Conservation (phyloP, 495 filamentous ascomycete genomes). For the Sporormia fimetaria region DNA sequence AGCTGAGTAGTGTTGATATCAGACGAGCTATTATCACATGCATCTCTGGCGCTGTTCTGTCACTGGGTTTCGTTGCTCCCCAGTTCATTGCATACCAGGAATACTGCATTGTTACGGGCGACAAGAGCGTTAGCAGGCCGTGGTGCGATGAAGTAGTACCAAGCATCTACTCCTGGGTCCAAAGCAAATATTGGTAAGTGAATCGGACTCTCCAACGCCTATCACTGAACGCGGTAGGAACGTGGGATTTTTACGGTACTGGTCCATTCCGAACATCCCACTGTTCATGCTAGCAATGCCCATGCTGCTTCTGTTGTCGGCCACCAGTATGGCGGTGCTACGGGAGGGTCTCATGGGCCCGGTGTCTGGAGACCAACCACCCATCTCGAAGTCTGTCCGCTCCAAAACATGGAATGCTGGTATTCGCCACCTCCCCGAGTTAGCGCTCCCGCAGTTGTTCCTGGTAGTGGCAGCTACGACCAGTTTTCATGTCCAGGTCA, state of each 20-base stretch:
- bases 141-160: constrained; percentile 68
- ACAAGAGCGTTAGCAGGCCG: constrained; percentile 36
- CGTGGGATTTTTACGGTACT: constrained; percentile 79
- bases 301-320: constrained; percentile 56
- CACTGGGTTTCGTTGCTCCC: constrained; percentile 53
- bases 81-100: constrained; percentile 63
- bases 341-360: not conserved
- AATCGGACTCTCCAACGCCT: constrained; percentile 1
- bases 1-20: constrained; percentile 12
- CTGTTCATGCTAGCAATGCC: constrained; percentile 77
- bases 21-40: constrained; percentile 45
- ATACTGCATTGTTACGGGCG: constrained; percentile 46
- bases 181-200: constrained; percentile 75
- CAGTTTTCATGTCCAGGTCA: constrained; percentile 84
- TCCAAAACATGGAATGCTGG: not conserved
- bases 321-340: constrained; percentile 47
- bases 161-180: constrained; percentile 86
- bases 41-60: constrained; percentile 55
- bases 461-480: constrained; percentile 61
- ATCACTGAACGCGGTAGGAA: constrained; percentile 46
- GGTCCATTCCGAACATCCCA: constrained; percentile 76
- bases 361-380: not conserved
- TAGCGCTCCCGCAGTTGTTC: constrained; percentile 62
- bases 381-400: not conserved
- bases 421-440: constrained; percentile 35